phyloP scores from a whole-genome alignment of 2,329 filamentous ascomycete species.

The Aspergillus clavatus region DNA sequence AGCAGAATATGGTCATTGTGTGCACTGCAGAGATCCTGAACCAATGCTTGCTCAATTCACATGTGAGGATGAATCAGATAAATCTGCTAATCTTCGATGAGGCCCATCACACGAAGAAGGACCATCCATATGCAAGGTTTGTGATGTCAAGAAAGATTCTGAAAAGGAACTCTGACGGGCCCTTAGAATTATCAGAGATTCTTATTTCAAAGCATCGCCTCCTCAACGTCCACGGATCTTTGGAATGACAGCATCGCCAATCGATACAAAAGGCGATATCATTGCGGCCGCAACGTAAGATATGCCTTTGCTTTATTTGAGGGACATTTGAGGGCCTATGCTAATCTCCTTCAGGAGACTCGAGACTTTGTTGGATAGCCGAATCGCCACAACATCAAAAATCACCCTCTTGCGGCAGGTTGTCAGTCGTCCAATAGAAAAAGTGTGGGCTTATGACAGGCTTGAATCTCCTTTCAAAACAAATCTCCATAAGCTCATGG shows the following conservation, averaged over 20 bases:
- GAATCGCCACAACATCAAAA: slow-evolving; percentile 73
- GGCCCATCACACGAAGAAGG: slow-evolving; percentile 92
- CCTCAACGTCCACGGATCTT: slow-evolving; percentile 68
- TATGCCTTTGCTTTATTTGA: too few species aligned
- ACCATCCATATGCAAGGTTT: slow-evolving; percentile 75
- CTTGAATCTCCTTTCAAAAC: slow-evolving; percentile 57
- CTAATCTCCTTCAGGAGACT: slow-evolving; percentile 50
- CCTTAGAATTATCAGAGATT: slow-evolving; percentile 73
- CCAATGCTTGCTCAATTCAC: slow-evolving; percentile 71
- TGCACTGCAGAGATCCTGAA: slow-evolving; percentile 87
- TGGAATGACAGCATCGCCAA: slow-evolving; percentile 94
- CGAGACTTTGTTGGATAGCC: slow-evolving; percentile 70
- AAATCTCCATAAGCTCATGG: slow-evolving; percentile 56
- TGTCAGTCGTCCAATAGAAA: slow-evolving; percentile 56
- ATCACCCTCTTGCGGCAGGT: slow-evolving; percentile 54
- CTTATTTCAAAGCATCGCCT: slow-evolving; percentile 57
- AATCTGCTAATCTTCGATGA: slow-evolving; percentile 94
- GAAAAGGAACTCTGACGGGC: slow-evolving; percentile 6
- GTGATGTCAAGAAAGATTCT: slow-evolving; percentile 1
- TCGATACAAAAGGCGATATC: slow-evolving; percentile 75
- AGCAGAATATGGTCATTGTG: slow-evolving; percentile 74
- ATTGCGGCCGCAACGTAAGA: slow-evolving; percentile 57
- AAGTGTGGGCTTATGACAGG: slow-evolving; percentile 53
- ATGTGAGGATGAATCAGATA: slow-evolving; percentile 74
- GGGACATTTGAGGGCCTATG: neutral